Conservation (phyloP, 805 yeast species). For the Suhomyces tanzawaensis region DNA sequence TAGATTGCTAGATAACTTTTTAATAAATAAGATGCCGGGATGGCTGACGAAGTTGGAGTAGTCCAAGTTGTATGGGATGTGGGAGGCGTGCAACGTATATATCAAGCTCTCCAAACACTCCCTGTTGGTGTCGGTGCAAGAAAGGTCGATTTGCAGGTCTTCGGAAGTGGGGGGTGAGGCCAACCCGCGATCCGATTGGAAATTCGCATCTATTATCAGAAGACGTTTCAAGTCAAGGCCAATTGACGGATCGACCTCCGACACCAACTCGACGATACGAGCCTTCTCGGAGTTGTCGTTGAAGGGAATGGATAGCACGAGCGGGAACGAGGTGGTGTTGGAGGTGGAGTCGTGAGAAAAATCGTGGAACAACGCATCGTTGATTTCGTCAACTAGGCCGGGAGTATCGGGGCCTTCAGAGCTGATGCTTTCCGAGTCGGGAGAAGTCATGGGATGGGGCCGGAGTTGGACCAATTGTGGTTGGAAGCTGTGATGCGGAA, state of each 20-base stretch:
- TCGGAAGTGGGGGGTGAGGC: not conserved
- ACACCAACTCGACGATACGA: not conserved
- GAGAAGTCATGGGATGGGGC: not conserved
- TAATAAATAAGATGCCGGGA: constrained; percentile 59
- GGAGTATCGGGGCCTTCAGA: not conserved
- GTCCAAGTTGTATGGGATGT: constrained; percentile 15
- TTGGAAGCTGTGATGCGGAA: too few species aligned
- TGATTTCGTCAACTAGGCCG: constrained; percentile 6
- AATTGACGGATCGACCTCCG: not conserved
- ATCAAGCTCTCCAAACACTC: constrained; percentile 11
- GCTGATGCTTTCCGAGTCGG: not conserved
- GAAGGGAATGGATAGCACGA: constrained; percentile 2
- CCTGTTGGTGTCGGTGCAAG: constrained; percentile 6
- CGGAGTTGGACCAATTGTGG: too few species aligned
- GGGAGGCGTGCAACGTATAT: constrained; percentile 4
- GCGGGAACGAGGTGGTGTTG: constrained; percentile 8
- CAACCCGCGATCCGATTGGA: too few species aligned
- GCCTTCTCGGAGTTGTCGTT: not conserved
- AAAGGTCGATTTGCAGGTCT: not conserved
- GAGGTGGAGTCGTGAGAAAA: constrained; percentile 1
- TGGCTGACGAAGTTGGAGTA: constrained; percentile 40
- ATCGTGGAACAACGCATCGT: constrained; percentile 9
- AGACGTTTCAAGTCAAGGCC: not conserved
- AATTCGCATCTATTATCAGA: not conserved
- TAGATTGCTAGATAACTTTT: constrained; percentile 41